Evolutionary conservation across 768 basidiomycete genomes (phyloP), one percentile per base, ranked within the genome.

Genomic region (Dentipellis fragilis): DNA sequence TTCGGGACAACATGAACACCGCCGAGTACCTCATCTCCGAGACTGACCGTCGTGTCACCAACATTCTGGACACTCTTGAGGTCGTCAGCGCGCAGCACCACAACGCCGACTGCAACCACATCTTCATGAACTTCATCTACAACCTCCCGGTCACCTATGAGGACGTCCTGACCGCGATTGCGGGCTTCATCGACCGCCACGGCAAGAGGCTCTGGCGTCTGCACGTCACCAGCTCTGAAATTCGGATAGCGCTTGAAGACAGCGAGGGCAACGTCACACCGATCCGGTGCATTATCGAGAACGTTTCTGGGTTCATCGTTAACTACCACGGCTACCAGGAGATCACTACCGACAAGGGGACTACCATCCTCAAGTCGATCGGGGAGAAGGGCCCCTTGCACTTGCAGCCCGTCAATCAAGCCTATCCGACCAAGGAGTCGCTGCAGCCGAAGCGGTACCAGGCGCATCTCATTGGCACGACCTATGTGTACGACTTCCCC

Each of bases 91-190:
- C 89, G 8, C 81, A 92, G 64, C 79, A 94, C 64, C 84, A 94
- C 58, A 91, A 87, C 62, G 89, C 95, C 3, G 95, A 98, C 67
- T 93, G 92, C 75, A 98, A 98, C 70, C 94, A 97, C 69, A 96
- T 98, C 68, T 94, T 93, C 75, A 85, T 98, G 84, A 97, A 98
- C 76, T 99, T 98, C 69, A 85, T 98, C 64, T 98, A 98, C 80
- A 92, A 89, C 67, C 85, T 99, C 47, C 82, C 86, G 29, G 93
- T 99, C 58, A 86, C 86, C 36, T 98, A 97, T 64, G 94, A 97
- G 59, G 95, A 98, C 64, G 94, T 98, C 8, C 83, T 97, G 54
- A 89, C 91, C 49, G 96, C 96, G 12, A 90, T 98, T 56, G 86
- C 94, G n/a, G 96, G 96, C 45, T 99, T 99, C 77, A 93, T 99